These are phyloP conservation scores for Verticillium tricorpus DNA, from an alignment of 2,329 filamentous ascomycete species.

Conservation along the genomic window DNA sequence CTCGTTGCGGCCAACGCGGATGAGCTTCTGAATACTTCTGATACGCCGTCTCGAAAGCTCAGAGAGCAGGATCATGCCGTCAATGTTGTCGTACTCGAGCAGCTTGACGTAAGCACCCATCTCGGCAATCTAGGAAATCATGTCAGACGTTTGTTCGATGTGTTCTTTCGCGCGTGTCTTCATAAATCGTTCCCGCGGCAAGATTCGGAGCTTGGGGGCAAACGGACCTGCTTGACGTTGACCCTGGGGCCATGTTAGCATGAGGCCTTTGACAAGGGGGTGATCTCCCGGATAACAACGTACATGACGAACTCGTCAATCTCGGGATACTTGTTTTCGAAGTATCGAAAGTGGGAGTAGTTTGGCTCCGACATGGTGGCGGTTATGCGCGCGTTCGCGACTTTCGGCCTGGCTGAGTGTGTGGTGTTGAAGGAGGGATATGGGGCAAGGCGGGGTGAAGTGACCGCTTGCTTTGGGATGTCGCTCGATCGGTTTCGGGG, in stretches of 20 bases:
- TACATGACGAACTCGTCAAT: slow-evolving; percentile 98
- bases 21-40: slow-evolving; percentile 97
- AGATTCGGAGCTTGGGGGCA: neutral
- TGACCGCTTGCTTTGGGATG: slow-evolving; percentile 1
- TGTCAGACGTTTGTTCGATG: slow-evolving; percentile 10
- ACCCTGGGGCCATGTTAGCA: slow-evolving; percentile 38
- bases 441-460: slow-evolving; percentile 24
- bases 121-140: slow-evolving; percentile 73
- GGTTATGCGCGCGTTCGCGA: slow-evolving; percentile 26
- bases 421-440: slow-evolving; percentile 18
- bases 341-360: slow-evolving; percentile 68
- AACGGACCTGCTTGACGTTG: slow-evolving; percentile 89
- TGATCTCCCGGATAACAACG: neutral
- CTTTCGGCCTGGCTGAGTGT: slow-evolving; percentile 5
- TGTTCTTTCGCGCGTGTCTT: neutral
- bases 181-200: neutral
- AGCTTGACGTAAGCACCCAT: slow-evolving; percentile 99
- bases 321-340: slow-evolving; percentile 96
- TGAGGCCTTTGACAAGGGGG: neutral
- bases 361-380: slow-evolving; percentile 90
- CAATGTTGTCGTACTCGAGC: slow-evolving; percentile 99
- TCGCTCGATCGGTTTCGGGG: slow-evolving; percentile 12
- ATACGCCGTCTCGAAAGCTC: slow-evolving; percentile 98
- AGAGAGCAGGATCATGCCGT: slow-evolving; percentile 98
- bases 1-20: slow-evolving; percentile 95